A percentile compares a stretch with the other conserved stretches of the same genome.
Evolutionary conservation across 257 asterid species (phyloP).

Genomic region (Datura wrightii): DNA sequence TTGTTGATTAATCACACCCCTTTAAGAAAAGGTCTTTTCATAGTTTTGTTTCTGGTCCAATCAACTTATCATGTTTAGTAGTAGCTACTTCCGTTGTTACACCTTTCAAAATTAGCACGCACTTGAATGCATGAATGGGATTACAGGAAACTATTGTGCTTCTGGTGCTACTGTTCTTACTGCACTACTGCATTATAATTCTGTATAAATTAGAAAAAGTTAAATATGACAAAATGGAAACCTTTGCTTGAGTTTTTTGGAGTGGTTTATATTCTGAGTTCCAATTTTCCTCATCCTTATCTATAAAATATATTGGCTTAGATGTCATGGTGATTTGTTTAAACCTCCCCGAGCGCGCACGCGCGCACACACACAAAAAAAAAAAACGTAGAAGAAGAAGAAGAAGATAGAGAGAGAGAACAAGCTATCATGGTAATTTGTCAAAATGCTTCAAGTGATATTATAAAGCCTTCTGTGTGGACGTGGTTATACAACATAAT

Average conservation of each 20-base stretch:
- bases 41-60: not conserved
- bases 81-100: not conserved
- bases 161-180: not conserved
- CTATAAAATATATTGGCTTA: not conserved
- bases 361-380: not conserved
- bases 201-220: not conserved
- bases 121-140: not conserved
- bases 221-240: not conserved
- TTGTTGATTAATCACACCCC: not conserved
- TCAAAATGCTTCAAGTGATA: constrained; percentile 12
- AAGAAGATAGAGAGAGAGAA: not conserved
- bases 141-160: constrained; percentile 15
- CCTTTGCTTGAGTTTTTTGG: not conserved
- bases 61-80: not conserved
- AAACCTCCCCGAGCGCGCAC: not conserved
- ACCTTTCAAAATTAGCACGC: not conserved
- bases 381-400: not conserved
- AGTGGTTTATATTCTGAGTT: not conserved
- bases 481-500: not conserved
- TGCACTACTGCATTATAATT: not conserved
- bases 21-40: not conserved
- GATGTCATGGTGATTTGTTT: not conserved
- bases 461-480: not conserved
- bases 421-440: not conserved
- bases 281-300: not conserved